Conservation (phyloP, 495 filamentous ascomycete species). For the Neurospora sp. region DNA sequence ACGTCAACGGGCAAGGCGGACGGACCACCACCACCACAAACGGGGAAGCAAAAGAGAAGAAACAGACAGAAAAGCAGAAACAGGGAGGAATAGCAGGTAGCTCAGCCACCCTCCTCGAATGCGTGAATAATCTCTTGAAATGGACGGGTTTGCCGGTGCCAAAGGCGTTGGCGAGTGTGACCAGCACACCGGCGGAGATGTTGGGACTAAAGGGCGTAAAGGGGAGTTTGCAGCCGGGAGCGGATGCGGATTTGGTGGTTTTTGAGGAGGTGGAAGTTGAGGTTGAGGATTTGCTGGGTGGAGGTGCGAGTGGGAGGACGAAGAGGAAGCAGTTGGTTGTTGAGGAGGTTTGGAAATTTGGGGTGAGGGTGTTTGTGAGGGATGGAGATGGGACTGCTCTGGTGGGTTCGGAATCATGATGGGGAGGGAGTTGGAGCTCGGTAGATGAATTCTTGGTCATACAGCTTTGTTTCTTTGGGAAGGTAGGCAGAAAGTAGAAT, state of each 20-base stretch:
- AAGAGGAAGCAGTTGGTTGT: slow-evolving; percentile 3
- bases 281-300: not conserved
- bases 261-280: slow-evolving; percentile 40
- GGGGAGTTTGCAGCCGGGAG: slow-evolving; percentile 54
- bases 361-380: slow-evolving; percentile 7
- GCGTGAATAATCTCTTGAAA: slow-evolving; percentile 67
- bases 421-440: too few relatives aligned
- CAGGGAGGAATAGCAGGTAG: slow-evolving; percentile 20
- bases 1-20: not conserved
- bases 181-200: slow-evolving; percentile 63
- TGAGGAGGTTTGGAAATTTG: slow-evolving; percentile 24
- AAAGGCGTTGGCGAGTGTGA: slow-evolving; percentile 58
- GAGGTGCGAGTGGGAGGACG: not conserved
- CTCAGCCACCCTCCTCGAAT: slow-evolving; percentile 64
- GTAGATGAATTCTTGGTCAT: not conserved
- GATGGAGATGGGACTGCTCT: not conserved
- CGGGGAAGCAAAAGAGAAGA: not conserved
- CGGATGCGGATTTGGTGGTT: slow-evolving; percentile 73
- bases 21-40: too few relatives aligned
- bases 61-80: slow-evolving; percentile 1
- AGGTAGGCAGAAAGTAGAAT: too few relatives aligned
- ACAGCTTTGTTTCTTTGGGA: not conserved
- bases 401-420: too few relatives aligned
- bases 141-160: slow-evolving; percentile 58
- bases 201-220: slow-evolving; percentile 56